Evolutionary conservation across 2,329 filamentous ascomycete species (phyloP).

Genomic region (Domatiomyces catenatus): DNA sequence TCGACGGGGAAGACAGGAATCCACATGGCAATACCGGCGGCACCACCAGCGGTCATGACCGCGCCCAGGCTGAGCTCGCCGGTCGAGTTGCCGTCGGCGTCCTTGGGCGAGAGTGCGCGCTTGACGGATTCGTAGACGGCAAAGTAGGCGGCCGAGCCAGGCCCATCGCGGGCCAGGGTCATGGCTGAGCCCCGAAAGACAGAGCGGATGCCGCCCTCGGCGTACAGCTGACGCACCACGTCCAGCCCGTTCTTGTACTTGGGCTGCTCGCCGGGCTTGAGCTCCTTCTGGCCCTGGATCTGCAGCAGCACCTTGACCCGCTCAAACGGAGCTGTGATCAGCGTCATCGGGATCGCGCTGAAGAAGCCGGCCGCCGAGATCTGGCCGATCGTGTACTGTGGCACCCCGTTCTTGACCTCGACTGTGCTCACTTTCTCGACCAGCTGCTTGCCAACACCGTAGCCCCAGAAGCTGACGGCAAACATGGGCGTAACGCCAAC

Average conservation of each 20-base stretch:
- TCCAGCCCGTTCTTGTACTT: slow-evolving; percentile 77
- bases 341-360: slow-evolving; percentile 90
- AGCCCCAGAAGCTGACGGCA: slow-evolving; percentile 62
- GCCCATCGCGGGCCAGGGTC: slow-evolving; percentile 84
- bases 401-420: slow-evolving; percentile 41
- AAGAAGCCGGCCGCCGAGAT: slow-evolving; percentile 90
- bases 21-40: slow-evolving; percentile 96
- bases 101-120: slow-evolving; percentile 66
- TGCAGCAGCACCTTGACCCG: slow-evolving; percentile 97
- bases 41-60: slow-evolving; percentile 72
- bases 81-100: slow-evolving; percentile 55
- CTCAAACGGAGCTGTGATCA: slow-evolving; percentile 98
- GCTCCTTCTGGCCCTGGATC: slow-evolving; percentile 80
- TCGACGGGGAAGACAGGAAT: slow-evolving; percentile 96
- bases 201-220: slow-evolving; percentile 72
- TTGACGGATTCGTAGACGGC: slow-evolving; percentile 96
- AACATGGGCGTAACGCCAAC: slow-evolving; percentile 98
- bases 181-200: slow-evolving; percentile 86
- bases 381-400: slow-evolving; percentile 66
- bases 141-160: slow-evolving; percentile 88
- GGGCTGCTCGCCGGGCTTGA: slow-evolving; percentile 78
- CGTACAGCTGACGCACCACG: slow-evolving; percentile 86
- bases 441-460: slow-evolving; percentile 85
- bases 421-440: slow-evolving; percentile 54
- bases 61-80: slow-evolving; percentile 70